Evolutionary conservation across 148 eudicot species (phyloP).

Genomic region (Rhododendron kiyosumense): DNA sequence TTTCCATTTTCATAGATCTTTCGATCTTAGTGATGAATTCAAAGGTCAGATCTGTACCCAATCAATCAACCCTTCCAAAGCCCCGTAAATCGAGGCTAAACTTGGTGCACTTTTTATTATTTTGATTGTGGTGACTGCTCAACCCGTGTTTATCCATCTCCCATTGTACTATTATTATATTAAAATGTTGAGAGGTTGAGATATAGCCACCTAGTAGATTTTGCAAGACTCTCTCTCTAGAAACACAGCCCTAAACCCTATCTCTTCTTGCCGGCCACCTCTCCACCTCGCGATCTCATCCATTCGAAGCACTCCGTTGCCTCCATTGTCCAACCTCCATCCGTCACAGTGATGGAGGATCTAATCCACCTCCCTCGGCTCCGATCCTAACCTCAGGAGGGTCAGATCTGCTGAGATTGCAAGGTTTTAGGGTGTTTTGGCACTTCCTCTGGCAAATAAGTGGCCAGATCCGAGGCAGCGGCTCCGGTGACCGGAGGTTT

Average conservation of each 20-base stretch:
- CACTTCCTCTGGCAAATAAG: background rate
- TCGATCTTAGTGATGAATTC: background rate
- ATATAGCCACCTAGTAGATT: background rate
- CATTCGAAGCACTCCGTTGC: no score
- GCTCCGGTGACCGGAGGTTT: background rate
- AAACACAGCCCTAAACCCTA: no score
- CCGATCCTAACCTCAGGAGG: no score
- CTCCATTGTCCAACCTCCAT: no score
- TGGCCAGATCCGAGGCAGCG: background rate
- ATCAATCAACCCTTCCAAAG: background rate
- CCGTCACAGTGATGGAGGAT: no score
- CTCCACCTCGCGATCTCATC: no score
- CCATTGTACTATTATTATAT: background rate
- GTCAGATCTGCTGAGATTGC: no score
- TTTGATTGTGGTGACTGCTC: background rate
- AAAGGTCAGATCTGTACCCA: background rate
- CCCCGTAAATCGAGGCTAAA: background rate
- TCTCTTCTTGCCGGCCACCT: no score
- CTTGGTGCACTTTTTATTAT: background rate
- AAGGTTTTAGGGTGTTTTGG: no score
- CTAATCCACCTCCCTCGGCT: no score
- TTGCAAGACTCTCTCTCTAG: no score
- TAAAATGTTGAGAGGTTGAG: background rate
- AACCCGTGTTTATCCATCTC: background rate
- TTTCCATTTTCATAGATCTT: background rate